Evolutionary conservation across 2,329 filamentous ascomycete genomes (phyloP), one percentile per base, ranked within the genome.

Genomic region (Colletotrichum salicis): DNA sequence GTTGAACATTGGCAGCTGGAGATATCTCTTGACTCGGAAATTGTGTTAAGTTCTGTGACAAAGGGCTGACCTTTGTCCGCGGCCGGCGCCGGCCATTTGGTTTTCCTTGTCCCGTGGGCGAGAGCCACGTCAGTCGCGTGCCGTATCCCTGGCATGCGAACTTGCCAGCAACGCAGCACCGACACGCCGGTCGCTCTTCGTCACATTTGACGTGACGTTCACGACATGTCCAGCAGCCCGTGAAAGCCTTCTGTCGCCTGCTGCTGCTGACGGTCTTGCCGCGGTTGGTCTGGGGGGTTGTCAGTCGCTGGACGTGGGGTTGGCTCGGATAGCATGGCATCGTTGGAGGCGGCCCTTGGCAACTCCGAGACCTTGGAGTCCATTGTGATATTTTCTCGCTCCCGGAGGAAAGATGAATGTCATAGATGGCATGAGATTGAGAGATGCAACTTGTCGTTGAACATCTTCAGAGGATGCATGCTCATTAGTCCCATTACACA

Each of bases 201-300:
- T 82, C 80, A 31, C 66, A 69, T 74, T 81, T 82, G 73, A 82
- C 78, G 68, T 80, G 79, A n/a, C 80, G 76, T 31, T 76, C 69
- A 15, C 81, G 80, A 71, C 81, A 82, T 7, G 80, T 80, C 80
- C 80, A 82, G 67, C 81, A 82, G 12, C 81, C 81, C 3, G 75
- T 78, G 64, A 79, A 78, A 3, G 76, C 77, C 70, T 79, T 79
- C 8, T 33, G 37, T 54, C 66, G 66, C 33, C 45, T 59, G 5
- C 24, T 29, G 5, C 24, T 29, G 7, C 35, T 22, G 10, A 15
- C 35, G 13, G 35, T n/a, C 35, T n/a, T 45, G 7, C 13, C 7
- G 13, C 12, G 11, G 13, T 15, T 4, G 22, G 10, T 59, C 13
- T 12, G 13, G 7, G 13, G 57, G 13, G 15, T 22, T 27, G 22